Evolutionary conservation across 129 eudicot genomes (phyloP).

Genomic region (Scalesia atractyloides): DNA sequence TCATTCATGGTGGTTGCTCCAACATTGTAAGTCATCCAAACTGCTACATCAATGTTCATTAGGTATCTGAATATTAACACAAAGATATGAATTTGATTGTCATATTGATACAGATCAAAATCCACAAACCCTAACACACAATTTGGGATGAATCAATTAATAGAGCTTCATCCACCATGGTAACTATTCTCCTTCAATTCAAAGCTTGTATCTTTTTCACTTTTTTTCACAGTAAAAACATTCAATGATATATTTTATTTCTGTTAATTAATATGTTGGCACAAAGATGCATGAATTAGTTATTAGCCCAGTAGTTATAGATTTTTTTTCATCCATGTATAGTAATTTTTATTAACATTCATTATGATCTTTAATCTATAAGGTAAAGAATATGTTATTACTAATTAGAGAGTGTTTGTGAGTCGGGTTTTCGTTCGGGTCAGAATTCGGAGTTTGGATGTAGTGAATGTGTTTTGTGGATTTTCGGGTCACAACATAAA

Average conservation of each 20-base stretch:
- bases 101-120: not conserved
- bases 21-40: too few relatives aligned
- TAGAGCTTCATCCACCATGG: slow-evolving; percentile 5
- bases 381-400: not conserved
- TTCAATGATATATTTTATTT: not conserved
- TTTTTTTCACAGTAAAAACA: not conserved
- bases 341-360: not conserved
- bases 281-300: not conserved
- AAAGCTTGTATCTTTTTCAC: not conserved
- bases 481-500: slow-evolving; percentile 14
- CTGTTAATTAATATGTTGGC: not conserved
- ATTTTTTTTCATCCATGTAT: not conserved
- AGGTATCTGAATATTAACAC: not conserved
- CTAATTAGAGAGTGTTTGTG: slow-evolving; percentile 5
- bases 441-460: not conserved
- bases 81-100: not conserved
- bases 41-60: too few relatives aligned
- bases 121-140: slow-evolving; percentile 4
- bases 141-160: not conserved
- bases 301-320: not conserved
- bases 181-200: not conserved
- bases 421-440: not conserved
- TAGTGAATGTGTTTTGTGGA: not conserved
- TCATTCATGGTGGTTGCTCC: too few relatives aligned
- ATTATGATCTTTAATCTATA: not conserved